Evolutionary conservation across 169 alveolate species (phyloP).

Genomic region (Plasmodium cynomolgi): DNA sequence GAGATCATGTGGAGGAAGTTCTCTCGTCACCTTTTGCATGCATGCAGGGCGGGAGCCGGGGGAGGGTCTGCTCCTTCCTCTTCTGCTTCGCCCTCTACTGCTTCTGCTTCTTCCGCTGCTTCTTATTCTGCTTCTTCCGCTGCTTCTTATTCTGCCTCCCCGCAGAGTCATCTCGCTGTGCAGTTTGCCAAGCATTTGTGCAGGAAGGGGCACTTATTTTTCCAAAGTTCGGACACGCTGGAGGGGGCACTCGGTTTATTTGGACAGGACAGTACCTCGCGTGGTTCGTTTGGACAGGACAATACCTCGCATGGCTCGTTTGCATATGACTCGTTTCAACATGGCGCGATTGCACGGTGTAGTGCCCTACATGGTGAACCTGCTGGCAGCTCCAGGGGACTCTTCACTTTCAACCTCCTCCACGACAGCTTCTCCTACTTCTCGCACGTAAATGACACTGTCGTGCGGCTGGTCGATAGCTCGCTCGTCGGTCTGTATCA

Average conservation of each 20-base stretch:
- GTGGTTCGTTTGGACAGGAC: not conserved
- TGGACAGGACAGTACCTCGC: not conserved
- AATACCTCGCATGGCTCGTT: not conserved
- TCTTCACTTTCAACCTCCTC: not conserved
- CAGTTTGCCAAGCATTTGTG: slow-evolving; percentile 5
- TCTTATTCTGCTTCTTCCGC: no score
- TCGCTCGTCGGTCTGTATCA: not conserved
- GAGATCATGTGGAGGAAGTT: slow-evolving; percentile 23
- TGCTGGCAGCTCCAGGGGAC: not conserved
- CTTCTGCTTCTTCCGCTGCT: no score
- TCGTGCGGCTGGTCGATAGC: not conserved
- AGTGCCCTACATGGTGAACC: not conserved
- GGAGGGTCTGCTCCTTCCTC: not conserved
- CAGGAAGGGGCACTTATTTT: slow-evolving; percentile 11
- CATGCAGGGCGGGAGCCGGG: not conserved
- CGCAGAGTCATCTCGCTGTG: not conserved
- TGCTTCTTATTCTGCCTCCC: no score
- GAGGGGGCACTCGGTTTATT: not conserved
- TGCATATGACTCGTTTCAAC: no score
- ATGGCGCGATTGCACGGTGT: not conserved
- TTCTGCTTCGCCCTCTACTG: no score
- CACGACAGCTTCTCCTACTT: slow-evolving; percentile 33
- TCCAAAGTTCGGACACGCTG: not conserved
- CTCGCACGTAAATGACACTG: slow-evolving; percentile 2
- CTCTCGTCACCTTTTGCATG: not conserved